Evolutionary conservation across 257 asterid genomes (phyloP).

Genomic region (Fraxinus pennsylvanica): DNA sequence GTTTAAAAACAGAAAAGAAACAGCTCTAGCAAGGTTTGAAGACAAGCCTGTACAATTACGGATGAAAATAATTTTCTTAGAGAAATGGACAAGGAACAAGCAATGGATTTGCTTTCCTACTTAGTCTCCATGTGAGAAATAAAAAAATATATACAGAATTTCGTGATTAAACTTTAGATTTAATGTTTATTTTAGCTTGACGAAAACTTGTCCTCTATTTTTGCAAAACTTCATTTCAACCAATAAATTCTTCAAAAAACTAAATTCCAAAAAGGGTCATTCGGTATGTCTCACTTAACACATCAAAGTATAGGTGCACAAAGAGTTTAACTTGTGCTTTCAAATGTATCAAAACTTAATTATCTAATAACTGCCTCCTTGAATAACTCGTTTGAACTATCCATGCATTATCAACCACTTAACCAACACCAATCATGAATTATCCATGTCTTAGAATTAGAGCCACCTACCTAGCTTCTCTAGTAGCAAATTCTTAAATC

Average conservation of each 20-base stretch:
- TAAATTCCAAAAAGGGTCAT: no score
- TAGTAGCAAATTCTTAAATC: no score
- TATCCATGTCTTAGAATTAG: no score
- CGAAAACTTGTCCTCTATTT: neutral
- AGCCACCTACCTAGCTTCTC: no score
- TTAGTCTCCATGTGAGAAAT: conserved; percentile 3
- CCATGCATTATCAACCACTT: no score
- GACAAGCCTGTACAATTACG: no score
- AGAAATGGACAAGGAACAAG: conserved; percentile 1
- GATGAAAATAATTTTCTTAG: no score
- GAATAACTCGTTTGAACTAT: neutral
- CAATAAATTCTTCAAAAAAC: neutral
- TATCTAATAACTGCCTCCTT: neutral
- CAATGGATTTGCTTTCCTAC: conserved; percentile 15
- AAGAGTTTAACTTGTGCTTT: neutral
- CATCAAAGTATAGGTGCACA: no score
- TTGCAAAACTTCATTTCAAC: neutral
- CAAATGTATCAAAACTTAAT: neutral
- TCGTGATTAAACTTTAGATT: neutral
- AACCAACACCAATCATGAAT: no score
- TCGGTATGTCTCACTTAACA: no score
- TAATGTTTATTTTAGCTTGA: neutral
- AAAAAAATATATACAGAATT: neutral
- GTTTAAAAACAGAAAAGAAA: neutral
- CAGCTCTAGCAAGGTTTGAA: neutral